phyloP scores from a whole-genome alignment of 192 early-diverging fungal species.

The Coemansia sp. region DNA sequence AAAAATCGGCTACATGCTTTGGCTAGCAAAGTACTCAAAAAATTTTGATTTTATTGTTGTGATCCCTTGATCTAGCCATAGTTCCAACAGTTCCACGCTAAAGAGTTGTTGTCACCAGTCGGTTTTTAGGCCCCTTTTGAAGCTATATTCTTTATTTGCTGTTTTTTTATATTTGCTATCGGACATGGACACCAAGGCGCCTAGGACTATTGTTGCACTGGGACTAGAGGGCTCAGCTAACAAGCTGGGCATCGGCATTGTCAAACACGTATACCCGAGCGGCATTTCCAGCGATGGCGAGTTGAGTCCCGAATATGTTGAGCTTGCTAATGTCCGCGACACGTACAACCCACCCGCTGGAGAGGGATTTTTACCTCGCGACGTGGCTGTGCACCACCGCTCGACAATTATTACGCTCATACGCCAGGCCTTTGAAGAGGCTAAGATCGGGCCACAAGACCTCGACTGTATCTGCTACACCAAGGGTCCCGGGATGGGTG shows the following conservation, averaged over 20 bases:
- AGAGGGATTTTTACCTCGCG: constrained; percentile 91
- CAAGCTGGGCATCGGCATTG: constrained; percentile 96
- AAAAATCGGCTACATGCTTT: neutral
- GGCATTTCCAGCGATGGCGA: constrained; percentile 44
- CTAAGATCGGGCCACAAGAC: constrained; percentile 70
- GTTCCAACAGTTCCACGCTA: neutral
- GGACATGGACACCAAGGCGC: constrained; percentile 4
- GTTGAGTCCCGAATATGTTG: constrained; percentile 61
- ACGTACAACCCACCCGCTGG: constrained; percentile 98
- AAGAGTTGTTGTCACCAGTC: neutral
- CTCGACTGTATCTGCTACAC: constrained; percentile 95
- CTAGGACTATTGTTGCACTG: constrained; percentile 64
- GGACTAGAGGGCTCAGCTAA: constrained; percentile 93
- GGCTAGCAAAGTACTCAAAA: neutral
- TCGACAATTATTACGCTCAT: constrained; percentile 72
- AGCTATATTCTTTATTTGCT: neutral
- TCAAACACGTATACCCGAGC: constrained; percentile 64
- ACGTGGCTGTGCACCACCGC: constrained; percentile 94
- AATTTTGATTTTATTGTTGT: neutral
- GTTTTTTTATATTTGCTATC: neutral
- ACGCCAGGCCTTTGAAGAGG: constrained; percentile 74
- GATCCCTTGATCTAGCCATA: neutral
- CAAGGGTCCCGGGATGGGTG: constrained; percentile 99
- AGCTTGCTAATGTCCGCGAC: constrained; percentile 85
- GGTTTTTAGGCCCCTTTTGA: neutral